phyloP scores from a whole-genome alignment of 805 yeast genomes.

The Nakazawaea populi region DNA sequence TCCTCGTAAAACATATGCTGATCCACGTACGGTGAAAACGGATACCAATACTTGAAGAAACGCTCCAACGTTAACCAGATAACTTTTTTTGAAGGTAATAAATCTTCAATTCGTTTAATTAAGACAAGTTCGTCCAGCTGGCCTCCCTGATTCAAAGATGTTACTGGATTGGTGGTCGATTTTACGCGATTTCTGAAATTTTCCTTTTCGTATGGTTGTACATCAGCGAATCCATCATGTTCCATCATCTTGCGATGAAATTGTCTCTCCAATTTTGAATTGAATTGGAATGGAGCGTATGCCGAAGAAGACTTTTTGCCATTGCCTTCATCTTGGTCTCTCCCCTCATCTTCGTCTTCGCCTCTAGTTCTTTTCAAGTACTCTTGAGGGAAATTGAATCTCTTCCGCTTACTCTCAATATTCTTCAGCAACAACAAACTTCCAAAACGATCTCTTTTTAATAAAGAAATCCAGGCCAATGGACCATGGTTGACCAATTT shows the following conservation, averaged over 20 bases:
- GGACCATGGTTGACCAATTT: conserved; percentile 47
- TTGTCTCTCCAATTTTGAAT: conserved; percentile 16
- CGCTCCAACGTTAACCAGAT: conserved; percentile 40
- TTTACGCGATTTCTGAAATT: conserved; percentile 1
- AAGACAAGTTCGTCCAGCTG: conserved; percentile 15
- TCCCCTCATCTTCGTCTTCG: conserved; percentile 8
- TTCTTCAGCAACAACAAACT: conserved; percentile 28
- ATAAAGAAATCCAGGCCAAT: conserved; percentile 39
- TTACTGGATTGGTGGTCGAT: neutral
- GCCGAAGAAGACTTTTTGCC: neutral
- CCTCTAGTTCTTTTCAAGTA: conserved; percentile 15
- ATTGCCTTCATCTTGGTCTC: conserved; percentile 9
- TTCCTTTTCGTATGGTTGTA: conserved; percentile 22
- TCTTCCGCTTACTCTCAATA: conserved; percentile 15
- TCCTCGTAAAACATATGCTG: conserved; percentile 26
- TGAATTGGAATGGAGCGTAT: neutral
- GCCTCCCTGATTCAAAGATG: neutral
- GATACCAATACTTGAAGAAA: conserved; percentile 39
- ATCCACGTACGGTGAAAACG: conserved; percentile 43
- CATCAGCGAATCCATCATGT: conserved; percentile 32
- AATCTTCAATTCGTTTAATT: conserved; percentile 24
- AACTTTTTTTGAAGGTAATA: conserved; percentile 36
- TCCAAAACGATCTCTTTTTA: conserved; percentile 40
- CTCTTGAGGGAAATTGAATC: conserved; percentile 7
- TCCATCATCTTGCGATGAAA: conserved; percentile 28